Evolutionary conservation across 2,329 filamentous ascomycete species (phyloP).

Genomic region (Botrytis tulipae): DNA sequence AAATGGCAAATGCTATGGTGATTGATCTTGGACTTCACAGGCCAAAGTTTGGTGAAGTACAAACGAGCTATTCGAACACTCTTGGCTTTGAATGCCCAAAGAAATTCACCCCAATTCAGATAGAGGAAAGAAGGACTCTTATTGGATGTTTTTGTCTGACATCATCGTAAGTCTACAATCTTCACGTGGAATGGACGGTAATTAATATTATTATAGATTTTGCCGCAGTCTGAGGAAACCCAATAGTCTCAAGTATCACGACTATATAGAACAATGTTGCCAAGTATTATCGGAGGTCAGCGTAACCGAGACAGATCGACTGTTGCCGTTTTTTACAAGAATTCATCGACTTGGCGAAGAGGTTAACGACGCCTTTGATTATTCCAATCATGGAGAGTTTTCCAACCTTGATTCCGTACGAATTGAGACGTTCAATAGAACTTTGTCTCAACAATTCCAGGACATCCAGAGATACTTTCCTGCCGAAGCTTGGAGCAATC

Average conservation of each 20-base stretch:
- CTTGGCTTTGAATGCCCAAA: constrained; percentile 4
- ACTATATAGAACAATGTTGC: constrained; percentile 33
- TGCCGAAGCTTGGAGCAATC: constrained; percentile 29
- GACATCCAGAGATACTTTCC: constrained; percentile 30
- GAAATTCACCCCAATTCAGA: not conserved
- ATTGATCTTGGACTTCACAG: constrained; percentile 36
- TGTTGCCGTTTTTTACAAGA: constrained; percentile 32
- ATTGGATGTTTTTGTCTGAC: constrained; percentile 35
- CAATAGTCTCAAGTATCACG: constrained; percentile 30
- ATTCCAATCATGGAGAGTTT: constrained; percentile 25
- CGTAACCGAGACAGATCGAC: constrained; percentile 30
- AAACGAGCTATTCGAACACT: not conserved
- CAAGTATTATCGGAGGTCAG: constrained; percentile 26
- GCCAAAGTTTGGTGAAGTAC: not conserved
- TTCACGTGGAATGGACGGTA: not conserved
- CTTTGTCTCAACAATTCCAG: constrained; percentile 32
- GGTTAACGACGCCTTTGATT: constrained; percentile 34
- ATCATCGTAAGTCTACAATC: constrained; percentile 28
- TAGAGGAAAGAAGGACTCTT: constrained; percentile 32
- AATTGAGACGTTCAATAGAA: constrained; percentile 32
- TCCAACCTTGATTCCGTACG: constrained; percentile 29
- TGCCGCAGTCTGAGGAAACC: constrained; percentile 34
- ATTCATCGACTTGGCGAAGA: constrained; percentile 35
- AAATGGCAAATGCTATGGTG: constrained; percentile 37
- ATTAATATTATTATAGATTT: constrained; percentile 23